Evolutionary conservation across 768 basidiomycete genomes (phyloP), one percentile per base, ranked within the genome.

Genomic region (Lepiota venenata): DNA sequence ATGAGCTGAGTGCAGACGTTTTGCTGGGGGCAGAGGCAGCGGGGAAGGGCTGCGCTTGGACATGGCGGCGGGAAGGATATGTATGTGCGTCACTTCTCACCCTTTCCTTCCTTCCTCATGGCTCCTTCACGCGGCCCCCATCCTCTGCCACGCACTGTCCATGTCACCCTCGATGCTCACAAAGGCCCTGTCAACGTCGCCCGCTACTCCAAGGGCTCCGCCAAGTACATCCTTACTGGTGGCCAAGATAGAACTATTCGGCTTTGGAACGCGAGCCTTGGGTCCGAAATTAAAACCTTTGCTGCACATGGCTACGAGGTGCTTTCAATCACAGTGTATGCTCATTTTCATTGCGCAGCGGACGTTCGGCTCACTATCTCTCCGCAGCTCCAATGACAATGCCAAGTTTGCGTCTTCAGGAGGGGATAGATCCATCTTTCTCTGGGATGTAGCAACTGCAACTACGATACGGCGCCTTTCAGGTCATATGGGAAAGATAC

Each of bases 281-380:
- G 95, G 20, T 78, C 84, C n/a, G 85, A 96, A 72, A 91, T 99
- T 71, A 97, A 97, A 71, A 68, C 76, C 0, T 99, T 97, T 67
- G 74, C 84, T 53, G 92, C 91, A 8, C 96, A 98, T 68, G 96
- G 93, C 25, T 96, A 98, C 67, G 97, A 98, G 66, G 91, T 99
- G 3, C 79, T 98, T 39, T 91, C 91, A 2, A 74, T 99, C 46
- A 80, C 89, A 45, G 88, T 97, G 94, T 95, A 63, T 63, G 91
- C 74, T 40, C 55, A 29, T 44, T 16, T 35, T 39, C 58, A 52
- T 27, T 41, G 40, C 27, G 25, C 47, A 5, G 15, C 21, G 43
- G 32, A 7, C 21, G 18, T 36, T 38, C 32, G 51, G 12, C 39
- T 47, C 43, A 25, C 18, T 14, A 25, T 25, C 25, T 49, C 43